Base-by-base conservation (phyloP, 2,329 filamentous ascomycete species). In the Penicillium griseofulvum region DNA sequence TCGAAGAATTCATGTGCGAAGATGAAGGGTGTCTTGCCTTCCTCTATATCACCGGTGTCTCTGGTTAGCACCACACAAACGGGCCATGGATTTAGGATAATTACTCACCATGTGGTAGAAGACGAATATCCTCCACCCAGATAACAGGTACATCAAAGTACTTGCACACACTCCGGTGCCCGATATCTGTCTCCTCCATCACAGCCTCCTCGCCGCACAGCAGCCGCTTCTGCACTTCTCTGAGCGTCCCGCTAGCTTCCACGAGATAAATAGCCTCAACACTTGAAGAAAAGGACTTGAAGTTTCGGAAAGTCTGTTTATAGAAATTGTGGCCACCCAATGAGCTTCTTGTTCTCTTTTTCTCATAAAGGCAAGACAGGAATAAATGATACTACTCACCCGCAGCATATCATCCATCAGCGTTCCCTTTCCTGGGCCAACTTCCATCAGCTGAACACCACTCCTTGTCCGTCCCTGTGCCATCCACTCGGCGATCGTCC, bases 1-100 rank as follows among this genome's bases (percentile, higher is more conserved):
- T 99, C 94, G 76, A 99, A 99, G 80, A 99, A 97, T 71, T 99
- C 94, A 72, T 99, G 94, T 5, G 94, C 94, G 46, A 97, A 84
- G 57, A 99, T 96, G 73, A 97, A 95, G 0, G 94, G 93, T 22
- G 87, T 89, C 69, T 88, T 89, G 57, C 82, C 81, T 22, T 85
- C 75, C 57, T 84, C 86, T 87, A 26, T 24, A 26, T 45, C 28
- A 14, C 2, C 41, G 14, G 55, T 50, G 26, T 42, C 24, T 16
- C 12, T 26, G 29, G 16, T 49, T 26, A 37, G 34, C 29, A 46
- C 19, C 7, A 12, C 12, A 10, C 12, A 12, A 33, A 38, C 7
- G 11, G 10, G 16, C 0, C 6, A 3, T 6, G 22, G 14, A 22
- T 4, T 42, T 12, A 16, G 5, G 10, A 24, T 39, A 6, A 28